Evolutionary conservation across 148 eudicot species (phyloP), one percentile per base, ranked within the genome.

Genomic region (Mesembryanthemum crystallinum): DNA sequence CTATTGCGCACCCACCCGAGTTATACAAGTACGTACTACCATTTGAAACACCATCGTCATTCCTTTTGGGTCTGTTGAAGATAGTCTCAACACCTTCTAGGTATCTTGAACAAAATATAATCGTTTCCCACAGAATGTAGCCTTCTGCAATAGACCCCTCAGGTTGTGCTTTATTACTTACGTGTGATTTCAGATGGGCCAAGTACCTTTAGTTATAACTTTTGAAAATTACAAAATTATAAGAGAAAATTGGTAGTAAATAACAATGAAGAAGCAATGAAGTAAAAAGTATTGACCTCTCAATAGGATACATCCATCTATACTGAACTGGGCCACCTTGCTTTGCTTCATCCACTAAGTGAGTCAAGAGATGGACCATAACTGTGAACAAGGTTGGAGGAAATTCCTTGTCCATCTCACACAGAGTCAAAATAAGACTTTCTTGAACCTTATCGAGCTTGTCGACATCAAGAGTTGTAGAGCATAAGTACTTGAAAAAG

Each of bases 291-390:
- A 9, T 55, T 1, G 8, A 64, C 43, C 68, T 32, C 33, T 32
- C 24, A 4, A 64, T 30, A 17, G 24, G 23, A 32, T 33, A 35
- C 60, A 14, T 64, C 23, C 35, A 64, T 64, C 17, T 30, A 27
- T 7, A 33, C 1, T 52, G 73, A 51, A 70, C 73, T 5, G 61
- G 62, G 5, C 73, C 73, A 18, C 73, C 73, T 18, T 20, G 73
- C 14, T 29, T 70, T 0, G 32, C 73, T 24, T 70, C 61, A 17
- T 70, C 73, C 18, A 70, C 61, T 30, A 70, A 51, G 32, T 70
- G 61, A 49, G 52, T 70, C n/a, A 70, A 13, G 29, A 70, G 42
- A 52, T 70, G 73, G 8, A 70, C 73, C 73, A 70, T 70, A 25
- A 70, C 52, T 28, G 73, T 70, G 61, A 52, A 54, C 28, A 51